Evolutionary conservation across 257 asterid species (phyloP).

Genomic region (Solanum clarkiae): DNA sequence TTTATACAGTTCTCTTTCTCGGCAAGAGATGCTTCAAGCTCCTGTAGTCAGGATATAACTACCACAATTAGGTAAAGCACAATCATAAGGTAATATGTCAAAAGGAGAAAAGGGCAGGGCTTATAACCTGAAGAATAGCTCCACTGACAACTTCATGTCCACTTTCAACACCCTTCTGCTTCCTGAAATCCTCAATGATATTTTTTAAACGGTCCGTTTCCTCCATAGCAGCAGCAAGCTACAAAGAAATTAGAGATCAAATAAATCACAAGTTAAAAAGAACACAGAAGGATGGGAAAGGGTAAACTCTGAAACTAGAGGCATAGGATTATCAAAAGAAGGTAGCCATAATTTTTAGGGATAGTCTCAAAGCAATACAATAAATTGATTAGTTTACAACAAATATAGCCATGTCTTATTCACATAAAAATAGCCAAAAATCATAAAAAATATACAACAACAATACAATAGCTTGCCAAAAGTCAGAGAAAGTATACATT

Average conservation of each 20-base stretch:
- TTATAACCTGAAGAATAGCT: constrained; percentile 42
- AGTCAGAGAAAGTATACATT: too few relatives aligned
- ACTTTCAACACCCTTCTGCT: constrained; percentile 32
- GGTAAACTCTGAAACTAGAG: neutral
- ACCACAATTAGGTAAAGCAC: neutral
- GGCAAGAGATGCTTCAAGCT: constrained; percentile 66
- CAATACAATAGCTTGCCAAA: too few relatives aligned
- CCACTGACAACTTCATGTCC: constrained; percentile 42
- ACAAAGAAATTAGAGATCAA: constrained; percentile 13
- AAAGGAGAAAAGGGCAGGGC: neutral
- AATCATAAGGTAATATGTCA: neutral
- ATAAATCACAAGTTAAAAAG: neutral
- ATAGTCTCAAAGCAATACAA: too few relatives aligned
- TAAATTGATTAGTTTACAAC: too few relatives aligned
- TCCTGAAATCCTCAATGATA: constrained; percentile 39
- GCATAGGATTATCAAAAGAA: neutral
- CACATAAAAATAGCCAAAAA: too few relatives aligned
- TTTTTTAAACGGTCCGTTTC: constrained; percentile 58
- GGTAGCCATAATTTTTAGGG: neutral
- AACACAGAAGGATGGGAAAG: neutral
- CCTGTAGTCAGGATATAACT: constrained; percentile 32
- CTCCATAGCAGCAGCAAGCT: constrained; percentile 59
- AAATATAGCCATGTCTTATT: too few relatives aligned
- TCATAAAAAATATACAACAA: too few relatives aligned
- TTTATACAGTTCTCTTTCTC: constrained; percentile 60